Percentiles rank a stretch among this genome's conserved stretches.
phyloP scores from a whole-genome alignment of 2,329 filamentous ascomycete species.

The Teratosphaeria nubilosa region DNA sequence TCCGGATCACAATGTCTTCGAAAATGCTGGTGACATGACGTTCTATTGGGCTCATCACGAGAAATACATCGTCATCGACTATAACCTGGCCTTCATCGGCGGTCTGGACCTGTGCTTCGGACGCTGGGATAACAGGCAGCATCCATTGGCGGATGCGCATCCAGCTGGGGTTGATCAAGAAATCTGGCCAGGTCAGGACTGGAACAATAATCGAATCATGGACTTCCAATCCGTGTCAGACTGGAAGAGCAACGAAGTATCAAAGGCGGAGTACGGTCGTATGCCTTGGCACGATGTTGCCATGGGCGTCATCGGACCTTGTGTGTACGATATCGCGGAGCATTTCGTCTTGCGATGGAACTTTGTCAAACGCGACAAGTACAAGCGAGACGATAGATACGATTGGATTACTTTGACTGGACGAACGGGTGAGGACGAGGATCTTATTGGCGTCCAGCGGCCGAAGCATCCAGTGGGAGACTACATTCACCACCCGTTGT shows the following conservation, averaged over 20 bases:
- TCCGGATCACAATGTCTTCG: slow-evolving; percentile 88
- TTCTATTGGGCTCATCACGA: slow-evolving; percentile 98
- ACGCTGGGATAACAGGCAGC: slow-evolving; percentile 81
- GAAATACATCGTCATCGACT: slow-evolving; percentile 94
- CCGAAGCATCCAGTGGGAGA: slow-evolving; percentile 83
- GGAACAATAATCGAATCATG: slow-evolving; percentile 95
- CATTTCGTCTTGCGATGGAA: slow-evolving; percentile 96
- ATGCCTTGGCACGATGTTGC: slow-evolving; percentile 99
- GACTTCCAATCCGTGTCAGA: slow-evolving; percentile 86
- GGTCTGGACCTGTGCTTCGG: slow-evolving; percentile 94
- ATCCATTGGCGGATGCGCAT: slow-evolving; percentile 77
- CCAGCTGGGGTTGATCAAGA: slow-evolving; percentile 72
- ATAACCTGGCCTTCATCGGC: slow-evolving; percentile 81
- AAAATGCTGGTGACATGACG: slow-evolving; percentile 91
- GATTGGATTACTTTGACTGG: slow-evolving; percentile 79
- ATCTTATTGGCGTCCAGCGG: slow-evolving; percentile 77
- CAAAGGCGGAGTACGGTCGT: slow-evolving; percentile 79
- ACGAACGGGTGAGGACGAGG: slow-evolving; percentile 66
- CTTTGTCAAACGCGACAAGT: slow-evolving; percentile 93
- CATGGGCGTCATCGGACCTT: slow-evolving; percentile 83
- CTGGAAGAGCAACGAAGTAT: slow-evolving; percentile 88
- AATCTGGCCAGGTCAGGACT: slow-evolving; percentile 91
- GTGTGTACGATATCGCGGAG: slow-evolving; percentile 87
- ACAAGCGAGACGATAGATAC: slow-evolving; percentile 75
- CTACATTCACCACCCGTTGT: slow-evolving; percentile 71